These are phyloP conservation scores for Drechslerella coelobrocha DNA, from an alignment of 2,329 filamentous ascomycete genomes.

Conservation along the genomic window DNA sequence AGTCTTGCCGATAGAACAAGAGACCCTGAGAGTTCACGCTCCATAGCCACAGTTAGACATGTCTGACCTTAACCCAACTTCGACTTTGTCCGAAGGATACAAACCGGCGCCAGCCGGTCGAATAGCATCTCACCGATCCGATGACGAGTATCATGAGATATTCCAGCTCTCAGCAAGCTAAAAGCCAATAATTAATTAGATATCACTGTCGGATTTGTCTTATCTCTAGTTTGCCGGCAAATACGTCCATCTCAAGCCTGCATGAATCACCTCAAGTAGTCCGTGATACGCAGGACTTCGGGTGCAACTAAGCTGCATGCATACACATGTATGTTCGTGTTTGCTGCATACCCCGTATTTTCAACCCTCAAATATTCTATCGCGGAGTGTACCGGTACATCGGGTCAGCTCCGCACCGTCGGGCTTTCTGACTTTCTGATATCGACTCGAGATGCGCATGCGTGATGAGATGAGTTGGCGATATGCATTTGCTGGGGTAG, in stretches of 20 bases:
- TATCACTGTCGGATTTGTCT: neutral
- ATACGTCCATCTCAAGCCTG: neutral
- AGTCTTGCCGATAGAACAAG: too few species aligned
- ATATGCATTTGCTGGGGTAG: neutral
- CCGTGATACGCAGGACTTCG: neutral
- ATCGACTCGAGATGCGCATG: neutral
- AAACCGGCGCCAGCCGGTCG: neutral
- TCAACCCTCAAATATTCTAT: too few species aligned
- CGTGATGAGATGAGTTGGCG: neutral
- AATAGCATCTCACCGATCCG: too few species aligned
- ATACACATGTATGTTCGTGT: too few species aligned
- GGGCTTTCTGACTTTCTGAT: neutral
- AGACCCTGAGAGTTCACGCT: neutral
- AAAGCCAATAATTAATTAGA: too few species aligned
- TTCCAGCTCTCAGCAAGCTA: too few species aligned
- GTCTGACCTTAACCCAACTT: neutral
- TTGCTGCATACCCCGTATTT: neutral
- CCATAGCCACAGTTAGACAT: neutral
- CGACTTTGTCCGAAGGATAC: neutral
- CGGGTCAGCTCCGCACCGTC: neutral
- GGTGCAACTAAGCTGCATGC: neutral
- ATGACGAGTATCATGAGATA: neutral
- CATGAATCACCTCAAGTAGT: neutral
- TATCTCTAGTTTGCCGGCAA: neutral
- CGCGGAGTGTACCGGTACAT: too few species aligned